Base-by-base conservation (phyloP, 768 basidiomycete genomes). In the Lanmaoa rubissima region DNA sequence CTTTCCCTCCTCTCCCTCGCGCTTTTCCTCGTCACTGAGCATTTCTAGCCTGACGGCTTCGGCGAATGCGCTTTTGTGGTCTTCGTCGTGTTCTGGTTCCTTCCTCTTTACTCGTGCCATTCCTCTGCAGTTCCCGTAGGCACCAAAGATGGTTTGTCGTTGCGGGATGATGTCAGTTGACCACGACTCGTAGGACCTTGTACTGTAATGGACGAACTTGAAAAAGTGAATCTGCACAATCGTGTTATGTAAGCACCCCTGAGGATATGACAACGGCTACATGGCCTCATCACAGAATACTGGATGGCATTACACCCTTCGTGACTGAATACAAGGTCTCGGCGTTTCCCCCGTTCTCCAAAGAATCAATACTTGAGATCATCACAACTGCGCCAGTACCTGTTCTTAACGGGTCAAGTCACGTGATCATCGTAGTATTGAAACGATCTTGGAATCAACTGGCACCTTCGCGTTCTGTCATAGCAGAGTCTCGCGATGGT, bases 11-110 rank as follows among this genome's bases (percentile, higher is more conserved):
- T 71, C 75, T 40, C 35, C 61, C 14, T 66, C 60, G 12, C 34
- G 72, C 48, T 76, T 75, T 68, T 88, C 88, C 56, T 91, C 90
- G 66, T 88, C 90, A 68, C 86, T 90, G 57, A 77, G 70, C 83
- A 91, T 87, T 68, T 90, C 89, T 57, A 92, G 70, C 44, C 75
- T 74, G 41, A 81, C 80, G 39, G 72, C 71, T 34, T 73, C 68
- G 8, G 72, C 68, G 40, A 81, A 74, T 31, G 73, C 66, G 50
- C 50, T 51, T 36, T 63, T 63, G 24, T 59, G 57, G 2, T 67
- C 62, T 24, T 74, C 75, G 58, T 82, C 79, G 11, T 76, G 76
- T 2, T 75, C 73, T 26, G 60, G 59, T 51, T 81, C 77, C 63
- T 87, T 90, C 61, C 90, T 77, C 69, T 91, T 91, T 59, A 70